A percentile compares a stretch with the other conserved stretches of the same genome.
phyloP scores from a whole-genome alignment of 2,329 filamentous ascomycete species.

The Cladosporium austrohemisphaericum region DNA sequence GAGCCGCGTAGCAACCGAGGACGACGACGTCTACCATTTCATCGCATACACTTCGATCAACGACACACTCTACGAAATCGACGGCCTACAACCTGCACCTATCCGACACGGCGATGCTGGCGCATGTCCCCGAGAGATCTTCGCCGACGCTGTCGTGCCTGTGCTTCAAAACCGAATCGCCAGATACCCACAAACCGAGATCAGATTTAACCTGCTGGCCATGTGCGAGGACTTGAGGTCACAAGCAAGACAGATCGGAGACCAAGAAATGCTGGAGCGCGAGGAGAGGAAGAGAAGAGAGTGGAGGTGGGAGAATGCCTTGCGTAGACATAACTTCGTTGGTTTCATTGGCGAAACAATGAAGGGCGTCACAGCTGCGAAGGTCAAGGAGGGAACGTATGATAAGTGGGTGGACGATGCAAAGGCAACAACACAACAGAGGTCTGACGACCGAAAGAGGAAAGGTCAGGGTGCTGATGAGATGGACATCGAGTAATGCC shows the following conservation, averaged over 20 bases:
- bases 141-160: conserved; percentile 77
- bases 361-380: conserved; percentile 75
- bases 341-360: conserved; percentile 88
- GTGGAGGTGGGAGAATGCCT: conserved; percentile 93
- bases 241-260: conserved; percentile 74
- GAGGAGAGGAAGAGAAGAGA: conserved; percentile 80
- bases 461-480: conserved; percentile 37
- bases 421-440: conserved; percentile 53
- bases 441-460: conserved; percentile 45
- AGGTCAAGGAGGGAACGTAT: conserved; percentile 66
- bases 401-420: conserved; percentile 69
- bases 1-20: conserved; percentile 62
- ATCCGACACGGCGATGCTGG: conserved; percentile 70
- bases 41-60: conserved; percentile 86
- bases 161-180: conserved; percentile 80
- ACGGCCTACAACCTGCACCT: conserved; percentile 87
- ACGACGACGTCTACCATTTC: conserved; percentile 95
- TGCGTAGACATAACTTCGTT: conserved; percentile 91
- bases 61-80: conserved; percentile 83
- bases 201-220: conserved; percentile 91
- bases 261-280: conserved; percentile 69
- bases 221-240: conserved; percentile 81
- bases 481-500: conserved; percentile 34
- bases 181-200: conserved; percentile 81
- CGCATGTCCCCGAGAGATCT: conserved; percentile 69